These are phyloP conservation scores for Acanthamoeba lenticulata DNA, from an alignment of 208 protist genomes.

Conservation along the genomic window DNA sequence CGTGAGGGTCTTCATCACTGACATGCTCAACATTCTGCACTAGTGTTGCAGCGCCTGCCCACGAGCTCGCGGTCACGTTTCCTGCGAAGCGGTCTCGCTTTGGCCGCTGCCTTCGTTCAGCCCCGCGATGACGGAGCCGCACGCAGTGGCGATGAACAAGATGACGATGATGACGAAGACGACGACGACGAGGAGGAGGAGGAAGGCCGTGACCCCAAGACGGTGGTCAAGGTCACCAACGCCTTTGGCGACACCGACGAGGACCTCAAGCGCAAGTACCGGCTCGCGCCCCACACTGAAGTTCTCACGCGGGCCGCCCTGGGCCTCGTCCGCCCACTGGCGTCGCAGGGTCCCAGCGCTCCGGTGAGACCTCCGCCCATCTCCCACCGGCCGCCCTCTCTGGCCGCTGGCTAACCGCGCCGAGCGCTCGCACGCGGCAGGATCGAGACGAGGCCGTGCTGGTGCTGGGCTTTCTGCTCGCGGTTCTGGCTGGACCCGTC, in stretches of 20 bases:
- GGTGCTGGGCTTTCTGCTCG: neutral
- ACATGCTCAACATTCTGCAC: too few relatives aligned
- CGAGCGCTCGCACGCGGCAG: too few relatives aligned
- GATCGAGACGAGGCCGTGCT: neutral
- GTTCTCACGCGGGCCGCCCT: neutral
- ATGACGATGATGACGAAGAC: neutral
- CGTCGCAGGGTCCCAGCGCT: too few relatives aligned
- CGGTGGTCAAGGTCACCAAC: neutral
- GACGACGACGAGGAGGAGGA: neutral
- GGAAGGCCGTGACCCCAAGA: slow-evolving; percentile 1
- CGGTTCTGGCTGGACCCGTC: neutral
- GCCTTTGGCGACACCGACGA: slow-evolving; percentile 34
- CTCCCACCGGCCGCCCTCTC: too few relatives aligned
- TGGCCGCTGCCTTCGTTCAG: neutral
- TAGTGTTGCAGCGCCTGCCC: neutral
- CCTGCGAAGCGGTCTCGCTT: neutral
- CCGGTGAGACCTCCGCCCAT: too few relatives aligned
- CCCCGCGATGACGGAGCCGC: neutral
- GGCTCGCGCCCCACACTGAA: neutral
- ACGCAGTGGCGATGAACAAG: neutral
- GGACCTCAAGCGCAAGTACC: slow-evolving; percentile 1
- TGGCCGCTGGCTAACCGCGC: too few relatives aligned
- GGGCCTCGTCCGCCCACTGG: neutral
- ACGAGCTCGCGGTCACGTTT: neutral
- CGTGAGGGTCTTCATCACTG: too few relatives aligned